phyloP scores from a whole-genome alignment of 208 protist genomes.

The Wallacemonas rigidus region DNA sequence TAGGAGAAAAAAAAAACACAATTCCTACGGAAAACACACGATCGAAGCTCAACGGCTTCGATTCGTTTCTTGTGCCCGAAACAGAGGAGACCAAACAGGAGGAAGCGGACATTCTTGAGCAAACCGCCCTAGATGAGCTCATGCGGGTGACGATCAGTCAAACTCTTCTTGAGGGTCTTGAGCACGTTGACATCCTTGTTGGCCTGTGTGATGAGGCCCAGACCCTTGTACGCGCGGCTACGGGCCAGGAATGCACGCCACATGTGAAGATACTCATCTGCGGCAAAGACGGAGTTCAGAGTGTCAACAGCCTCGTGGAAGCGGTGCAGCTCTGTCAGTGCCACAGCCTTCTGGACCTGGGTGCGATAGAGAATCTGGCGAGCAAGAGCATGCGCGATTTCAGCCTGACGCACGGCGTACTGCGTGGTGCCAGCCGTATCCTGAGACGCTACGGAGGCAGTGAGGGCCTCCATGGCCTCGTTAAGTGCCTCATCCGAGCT shows the following conservation, averaged over 20 bases:
- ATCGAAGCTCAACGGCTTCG: neutral
- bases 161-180: slow-evolving; percentile 61
- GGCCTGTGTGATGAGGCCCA: slow-evolving; percentile 77
- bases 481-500: slow-evolving; percentile 58
- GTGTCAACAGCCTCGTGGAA: slow-evolving; percentile 69
- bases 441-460: slow-evolving; percentile 43
- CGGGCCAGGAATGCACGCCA: slow-evolving; percentile 83
- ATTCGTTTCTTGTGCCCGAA: slow-evolving; percentile 15
- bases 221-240: slow-evolving; percentile 71
- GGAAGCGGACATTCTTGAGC: neutral
- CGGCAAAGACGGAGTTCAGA: slow-evolving; percentile 67
- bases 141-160: slow-evolving; percentile 50
- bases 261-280: slow-evolving; percentile 89
- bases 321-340: slow-evolving; percentile 69
- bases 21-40: slow-evolving; percentile 17
- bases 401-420: slow-evolving; percentile 51
- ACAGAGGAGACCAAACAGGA: slow-evolving; percentile 20
- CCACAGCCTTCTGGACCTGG: slow-evolving; percentile 68
- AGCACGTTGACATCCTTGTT: slow-evolving; percentile 85
- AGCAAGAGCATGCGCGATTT: slow-evolving; percentile 51
- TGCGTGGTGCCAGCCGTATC: slow-evolving; percentile 51
- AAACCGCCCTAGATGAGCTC: slow-evolving; percentile 36
- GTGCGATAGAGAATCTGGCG: slow-evolving; percentile 79
- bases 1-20: slow-evolving; percentile 1
- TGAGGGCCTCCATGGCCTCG: slow-evolving; percentile 50